These are phyloP conservation scores for Lipomyces spencermartinsiae DNA, from an alignment of 805 yeast species.

Conservation along the genomic window DNA sequence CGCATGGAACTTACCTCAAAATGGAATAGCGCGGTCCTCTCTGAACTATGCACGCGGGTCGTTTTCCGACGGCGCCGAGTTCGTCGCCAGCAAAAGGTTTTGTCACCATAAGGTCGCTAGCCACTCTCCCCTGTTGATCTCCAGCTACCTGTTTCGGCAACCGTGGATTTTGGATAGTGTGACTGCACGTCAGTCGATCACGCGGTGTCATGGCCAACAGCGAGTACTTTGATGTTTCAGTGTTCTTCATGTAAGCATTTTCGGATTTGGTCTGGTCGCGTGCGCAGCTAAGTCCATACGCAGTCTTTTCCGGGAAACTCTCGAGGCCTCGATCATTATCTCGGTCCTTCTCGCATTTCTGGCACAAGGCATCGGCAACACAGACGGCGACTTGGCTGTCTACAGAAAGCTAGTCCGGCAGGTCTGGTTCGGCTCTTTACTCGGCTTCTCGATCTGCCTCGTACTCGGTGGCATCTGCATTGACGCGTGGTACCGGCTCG, in stretches of 20 bases:
- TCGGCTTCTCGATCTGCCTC: constrained; percentile 80
- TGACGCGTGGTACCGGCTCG: constrained; percentile 85
- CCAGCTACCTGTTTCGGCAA: background rate
- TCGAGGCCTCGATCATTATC: constrained; percentile 90
- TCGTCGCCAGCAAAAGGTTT: too few relatives aligned
- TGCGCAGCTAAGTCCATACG: background rate
- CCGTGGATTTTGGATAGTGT: background rate
- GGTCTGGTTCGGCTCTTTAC: constrained; percentile 81
- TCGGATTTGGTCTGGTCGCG: background rate
- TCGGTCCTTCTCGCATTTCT: constrained; percentile 91
- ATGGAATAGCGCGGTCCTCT: too few relatives aligned
- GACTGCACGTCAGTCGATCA: background rate
- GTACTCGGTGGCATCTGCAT: constrained; percentile 90
- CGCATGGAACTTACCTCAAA: too few relatives aligned
- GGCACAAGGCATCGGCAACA: constrained; percentile 79
- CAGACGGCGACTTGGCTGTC: constrained; percentile 47
- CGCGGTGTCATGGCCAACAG: constrained; percentile 47
- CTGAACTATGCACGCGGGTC: too few relatives aligned
- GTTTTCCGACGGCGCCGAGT: too few relatives aligned
- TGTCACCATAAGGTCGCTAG: background rate
- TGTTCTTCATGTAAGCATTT: constrained; percentile 39
- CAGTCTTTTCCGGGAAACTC: constrained; percentile 82
- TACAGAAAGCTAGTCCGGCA: constrained; percentile 73
- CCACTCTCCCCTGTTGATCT: background rate
- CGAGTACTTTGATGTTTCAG: constrained; percentile 59